Percentiles rank a stretch among this genome's conserved stretches.
These are phyloP conservation scores for Aspergillus texensis DNA, from an alignment of 2,329 filamentous ascomycete species.

Conservation along the genomic window DNA sequence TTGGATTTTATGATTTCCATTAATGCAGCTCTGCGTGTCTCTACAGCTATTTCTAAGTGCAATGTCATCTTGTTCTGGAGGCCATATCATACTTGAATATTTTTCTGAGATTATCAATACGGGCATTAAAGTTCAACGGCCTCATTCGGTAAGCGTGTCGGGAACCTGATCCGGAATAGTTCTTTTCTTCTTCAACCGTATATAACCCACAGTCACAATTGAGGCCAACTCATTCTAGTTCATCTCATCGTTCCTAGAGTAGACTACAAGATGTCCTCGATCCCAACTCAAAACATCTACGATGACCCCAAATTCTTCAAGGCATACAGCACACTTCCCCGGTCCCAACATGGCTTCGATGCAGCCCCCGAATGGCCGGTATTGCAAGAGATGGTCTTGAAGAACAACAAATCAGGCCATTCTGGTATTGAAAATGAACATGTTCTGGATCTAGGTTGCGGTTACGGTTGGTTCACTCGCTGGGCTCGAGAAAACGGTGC, in stretches of 20 bases:
- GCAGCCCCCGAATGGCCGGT: constrained; percentile 50
- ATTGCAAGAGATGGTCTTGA: constrained; percentile 45
- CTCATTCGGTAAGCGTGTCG: not conserved
- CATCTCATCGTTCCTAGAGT: not conserved
- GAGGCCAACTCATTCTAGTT: not conserved
- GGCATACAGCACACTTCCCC: constrained; percentile 46
- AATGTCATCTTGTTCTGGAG: not conserved
- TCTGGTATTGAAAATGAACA: constrained; percentile 17
- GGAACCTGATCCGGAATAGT: not conserved
- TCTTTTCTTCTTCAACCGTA: not conserved
- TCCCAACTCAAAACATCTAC: constrained; percentile 35
- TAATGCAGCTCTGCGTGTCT: not conserved
- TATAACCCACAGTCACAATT: too few species aligned
- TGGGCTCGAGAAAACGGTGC: constrained; percentile 46
- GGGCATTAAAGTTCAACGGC: not conserved
- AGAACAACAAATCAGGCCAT: constrained; percentile 16
- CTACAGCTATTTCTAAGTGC: too few species aligned
- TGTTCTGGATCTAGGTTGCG: constrained; percentile 52
- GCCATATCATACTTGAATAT: too few species aligned
- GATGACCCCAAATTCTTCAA: constrained; percentile 48
- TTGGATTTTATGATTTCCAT: not conserved
- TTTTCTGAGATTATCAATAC: too few species aligned
- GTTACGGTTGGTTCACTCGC: constrained; percentile 52
- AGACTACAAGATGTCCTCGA: constrained; percentile 3
- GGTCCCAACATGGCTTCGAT: constrained; percentile 44